A percentile compares a stretch with the other conserved stretches of the same genome.
These are phyloP conservation scores for Chaetomiaceae sp. DNA, from an alignment of 2,329 filamentous ascomycete genomes.

Conservation along the genomic window DNA sequence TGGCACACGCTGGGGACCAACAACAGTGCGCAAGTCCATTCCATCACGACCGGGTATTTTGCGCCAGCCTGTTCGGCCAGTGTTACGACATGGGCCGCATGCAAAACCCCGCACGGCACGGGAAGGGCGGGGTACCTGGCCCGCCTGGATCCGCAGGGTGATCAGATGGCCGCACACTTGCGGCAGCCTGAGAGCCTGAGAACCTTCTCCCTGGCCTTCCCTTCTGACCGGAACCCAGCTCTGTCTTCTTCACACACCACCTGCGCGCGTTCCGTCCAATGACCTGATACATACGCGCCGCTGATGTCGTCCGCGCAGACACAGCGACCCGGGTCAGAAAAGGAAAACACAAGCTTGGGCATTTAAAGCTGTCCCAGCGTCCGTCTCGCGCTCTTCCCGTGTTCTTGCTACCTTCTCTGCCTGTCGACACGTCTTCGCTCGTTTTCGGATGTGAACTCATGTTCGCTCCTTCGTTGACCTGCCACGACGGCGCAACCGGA, in stretches of 20 bases:
- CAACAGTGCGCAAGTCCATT: background rate
- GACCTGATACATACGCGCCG: constrained; percentile 8
- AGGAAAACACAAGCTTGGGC: too few species aligned
- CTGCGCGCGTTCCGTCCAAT: constrained; percentile 1
- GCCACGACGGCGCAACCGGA: constrained; percentile 20
- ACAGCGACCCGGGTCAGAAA: constrained; percentile 2
- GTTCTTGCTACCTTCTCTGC: too few species aligned
- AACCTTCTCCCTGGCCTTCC: background rate
- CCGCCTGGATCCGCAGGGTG: background rate
- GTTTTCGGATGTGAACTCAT: constrained; percentile 16
- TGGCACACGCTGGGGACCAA: background rate
- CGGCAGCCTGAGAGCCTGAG: too few species aligned
- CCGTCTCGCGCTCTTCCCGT: too few species aligned
- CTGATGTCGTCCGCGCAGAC: constrained; percentile 11
- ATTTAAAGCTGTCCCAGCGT: too few species aligned
- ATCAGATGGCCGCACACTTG: background rate
- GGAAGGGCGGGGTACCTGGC: constrained; percentile 13
- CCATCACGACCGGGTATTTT: constrained; percentile 5
- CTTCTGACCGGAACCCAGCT: background rate
- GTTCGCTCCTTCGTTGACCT: constrained; percentile 13
- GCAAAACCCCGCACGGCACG: constrained; percentile 7
- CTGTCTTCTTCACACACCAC: background rate
- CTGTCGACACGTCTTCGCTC: background rate
- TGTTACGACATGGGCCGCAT: constrained; percentile 4
- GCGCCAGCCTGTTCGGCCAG: background rate